A percentile compares a stretch with the other conserved stretches of the same genome.
These are phyloP conservation scores for Zelonia costaricensis DNA, from an alignment of 208 protist genomes.

Conservation along the genomic window DNA sequence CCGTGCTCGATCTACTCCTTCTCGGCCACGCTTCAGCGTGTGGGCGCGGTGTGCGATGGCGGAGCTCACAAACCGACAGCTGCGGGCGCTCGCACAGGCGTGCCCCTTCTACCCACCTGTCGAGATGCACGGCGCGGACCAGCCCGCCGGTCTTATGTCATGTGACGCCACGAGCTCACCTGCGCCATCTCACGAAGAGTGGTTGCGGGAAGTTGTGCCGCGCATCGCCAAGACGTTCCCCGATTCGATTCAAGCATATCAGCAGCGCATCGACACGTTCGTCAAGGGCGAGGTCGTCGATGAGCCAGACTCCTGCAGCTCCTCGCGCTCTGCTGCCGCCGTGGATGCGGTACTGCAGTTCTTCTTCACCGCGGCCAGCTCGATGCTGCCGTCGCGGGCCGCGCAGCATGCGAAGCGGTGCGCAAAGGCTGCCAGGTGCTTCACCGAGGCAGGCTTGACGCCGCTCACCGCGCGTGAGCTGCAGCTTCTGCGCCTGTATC, in stretches of 20 bases:
- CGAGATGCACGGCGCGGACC: background rate
- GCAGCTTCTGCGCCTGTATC: constrained; percentile 25
- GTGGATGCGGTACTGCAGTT: constrained; percentile 8
- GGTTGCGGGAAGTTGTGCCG: constrained; percentile 24
- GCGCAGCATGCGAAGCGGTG: background rate
- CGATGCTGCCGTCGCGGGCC: background rate
- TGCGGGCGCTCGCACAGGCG: constrained; percentile 40
- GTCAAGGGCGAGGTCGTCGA: too few species aligned
- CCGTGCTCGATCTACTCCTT: too few species aligned
- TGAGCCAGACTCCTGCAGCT: too few species aligned
- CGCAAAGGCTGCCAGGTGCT: background rate
- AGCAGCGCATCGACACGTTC: background rate
- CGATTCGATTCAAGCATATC: constrained; percentile 11
- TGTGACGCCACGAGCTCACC: background rate
- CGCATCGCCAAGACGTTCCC: constrained; percentile 25
- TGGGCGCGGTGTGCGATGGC: background rate
- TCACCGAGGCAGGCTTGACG: background rate
- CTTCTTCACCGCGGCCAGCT: background rate
- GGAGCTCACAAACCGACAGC: constrained; percentile 36
- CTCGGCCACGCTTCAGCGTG: too few species aligned
- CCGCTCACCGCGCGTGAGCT: constrained; percentile 17
- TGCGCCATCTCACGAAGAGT: background rate
- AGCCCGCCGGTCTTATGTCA: background rate
- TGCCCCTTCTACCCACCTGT: constrained; percentile 26
- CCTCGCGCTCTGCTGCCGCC: background rate